These are phyloP conservation scores for Chlorella vulgaris DNA, from an alignment of 139 green algal genomes.

Conservation along the genomic window DNA sequence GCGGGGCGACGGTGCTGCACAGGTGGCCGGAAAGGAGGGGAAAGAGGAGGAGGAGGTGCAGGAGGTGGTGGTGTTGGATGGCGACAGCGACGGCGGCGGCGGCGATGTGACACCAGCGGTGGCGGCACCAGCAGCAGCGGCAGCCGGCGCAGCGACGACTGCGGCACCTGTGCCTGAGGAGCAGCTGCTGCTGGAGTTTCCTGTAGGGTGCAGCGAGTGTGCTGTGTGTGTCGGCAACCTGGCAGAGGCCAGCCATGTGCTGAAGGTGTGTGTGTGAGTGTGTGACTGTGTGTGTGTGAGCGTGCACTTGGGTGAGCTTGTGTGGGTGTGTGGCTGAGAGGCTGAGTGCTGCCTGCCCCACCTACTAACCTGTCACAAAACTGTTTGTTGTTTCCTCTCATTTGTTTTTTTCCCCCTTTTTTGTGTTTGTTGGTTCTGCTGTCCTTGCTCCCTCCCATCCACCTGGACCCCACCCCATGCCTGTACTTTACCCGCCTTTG, in stretches of 20 bases:
- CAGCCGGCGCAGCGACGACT: neutral
- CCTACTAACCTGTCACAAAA: too few relatives aligned
- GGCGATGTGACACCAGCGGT: neutral
- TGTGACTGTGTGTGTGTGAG: neutral
- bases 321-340: too few relatives aligned
- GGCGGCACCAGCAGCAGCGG: neutral
- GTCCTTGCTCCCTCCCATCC: too few relatives aligned
- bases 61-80: neutral
- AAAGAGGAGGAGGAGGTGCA: neutral
- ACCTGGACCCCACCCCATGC: too few relatives aligned
- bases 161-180: neutral
- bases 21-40: neutral
- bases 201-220: conserved; percentile 32
- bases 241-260: conserved; percentile 1
- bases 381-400: too few relatives aligned
- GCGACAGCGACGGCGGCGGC: neutral
- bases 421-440: too few relatives aligned
- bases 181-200: conserved; percentile 28
- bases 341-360: too few relatives aligned
- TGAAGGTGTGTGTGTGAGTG: conserved; percentile 4
- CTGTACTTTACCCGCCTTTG: neutral
- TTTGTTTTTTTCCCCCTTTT: too few relatives aligned
- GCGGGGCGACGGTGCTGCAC: neutral
- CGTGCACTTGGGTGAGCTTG: neutral
- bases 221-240: conserved; percentile 31